Evolutionary conservation across 441 rosid genomes (phyloP).

Genomic region (Cnidoscolus chayamansa): DNA sequence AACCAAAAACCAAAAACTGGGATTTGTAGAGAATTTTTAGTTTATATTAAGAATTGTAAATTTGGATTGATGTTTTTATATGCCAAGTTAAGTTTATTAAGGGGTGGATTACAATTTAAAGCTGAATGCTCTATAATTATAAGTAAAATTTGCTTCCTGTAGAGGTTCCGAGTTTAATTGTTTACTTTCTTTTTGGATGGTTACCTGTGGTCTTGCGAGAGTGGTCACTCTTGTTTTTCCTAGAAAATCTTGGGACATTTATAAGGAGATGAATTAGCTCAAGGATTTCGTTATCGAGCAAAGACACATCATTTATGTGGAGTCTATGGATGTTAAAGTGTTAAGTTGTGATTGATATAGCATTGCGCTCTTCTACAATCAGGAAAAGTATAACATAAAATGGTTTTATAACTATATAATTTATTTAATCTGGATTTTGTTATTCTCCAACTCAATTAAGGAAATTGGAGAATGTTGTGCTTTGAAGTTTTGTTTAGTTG

Average conservation of each 20-base stretch:
- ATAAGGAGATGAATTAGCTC: background rate
- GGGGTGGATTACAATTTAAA: background rate
- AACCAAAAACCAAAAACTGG: too few relatives aligned
- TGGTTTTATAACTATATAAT: background rate
- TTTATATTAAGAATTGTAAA: background rate
- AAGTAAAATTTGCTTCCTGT: background rate
- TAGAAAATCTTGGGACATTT: background rate
- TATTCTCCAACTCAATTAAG: background rate
- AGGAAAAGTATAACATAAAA: too few relatives aligned
- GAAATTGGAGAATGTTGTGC: background rate
- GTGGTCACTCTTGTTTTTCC: background rate
- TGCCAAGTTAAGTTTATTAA: background rate
- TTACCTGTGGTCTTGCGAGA: background rate
- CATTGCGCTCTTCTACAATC: too few relatives aligned
- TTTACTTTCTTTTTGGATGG: background rate
- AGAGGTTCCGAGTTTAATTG: background rate
- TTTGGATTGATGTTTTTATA: slow-evolving; percentile 1
- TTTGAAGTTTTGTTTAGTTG: background rate
- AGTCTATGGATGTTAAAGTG: background rate
- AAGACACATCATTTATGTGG: background rate
- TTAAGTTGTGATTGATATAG: background rate
- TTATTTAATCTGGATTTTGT: background rate
- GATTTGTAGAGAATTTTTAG: background rate
- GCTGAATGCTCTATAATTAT: too few relatives aligned
- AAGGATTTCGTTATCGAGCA: background rate